These are phyloP conservation scores for Tricholoma saponaceum DNA, from an alignment of 768 basidiomycete genomes.

Conservation along the genomic window DNA sequence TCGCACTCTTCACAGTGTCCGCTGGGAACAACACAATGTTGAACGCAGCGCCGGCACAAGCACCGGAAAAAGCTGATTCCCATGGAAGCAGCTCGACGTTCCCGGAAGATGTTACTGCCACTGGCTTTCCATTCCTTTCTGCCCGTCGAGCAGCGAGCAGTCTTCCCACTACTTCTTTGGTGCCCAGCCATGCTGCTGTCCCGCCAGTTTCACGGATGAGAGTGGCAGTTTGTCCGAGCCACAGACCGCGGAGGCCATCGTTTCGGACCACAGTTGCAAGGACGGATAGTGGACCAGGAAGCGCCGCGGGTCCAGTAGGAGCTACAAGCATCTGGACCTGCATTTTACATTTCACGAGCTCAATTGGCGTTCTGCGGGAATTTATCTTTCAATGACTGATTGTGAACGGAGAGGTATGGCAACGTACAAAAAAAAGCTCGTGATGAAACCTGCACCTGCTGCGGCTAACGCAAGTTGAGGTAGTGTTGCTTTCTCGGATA, in stretches of 20 bases:
- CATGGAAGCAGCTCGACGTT: constrained; percentile 55
- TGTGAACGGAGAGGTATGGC: neutral
- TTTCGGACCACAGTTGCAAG: constrained; percentile 57
- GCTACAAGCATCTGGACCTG: constrained; percentile 82
- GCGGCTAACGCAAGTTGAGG: constrained; percentile 76
- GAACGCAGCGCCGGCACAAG: constrained; percentile 80
- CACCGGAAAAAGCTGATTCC: constrained; percentile 87
- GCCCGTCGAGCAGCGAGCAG: constrained; percentile 53
- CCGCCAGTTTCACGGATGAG: constrained; percentile 93
- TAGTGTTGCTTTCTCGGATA: constrained; percentile 38
- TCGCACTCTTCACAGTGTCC: constrained; percentile 90
- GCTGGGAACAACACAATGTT: constrained; percentile 92
- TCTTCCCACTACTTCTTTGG: constrained; percentile 74
- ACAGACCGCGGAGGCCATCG: constrained; percentile 81
- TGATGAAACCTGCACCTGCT: constrained; percentile 80
- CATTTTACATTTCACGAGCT: constrained; percentile 97
- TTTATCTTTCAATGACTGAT: constrained; percentile 2
- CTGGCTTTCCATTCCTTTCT: constrained; percentile 3
- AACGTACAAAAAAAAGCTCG: constrained; percentile 84
- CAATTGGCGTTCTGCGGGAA: constrained; percentile 74
- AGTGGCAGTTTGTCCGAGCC: constrained; percentile 94
- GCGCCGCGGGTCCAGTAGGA: constrained; percentile 20
- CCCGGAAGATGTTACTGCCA: constrained; percentile 24
- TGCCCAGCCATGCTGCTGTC: constrained; percentile 84
- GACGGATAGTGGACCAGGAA: constrained; percentile 75